Conservation (phyloP, 345 rosid genomes). For the Physaria fendleri region DNA sequence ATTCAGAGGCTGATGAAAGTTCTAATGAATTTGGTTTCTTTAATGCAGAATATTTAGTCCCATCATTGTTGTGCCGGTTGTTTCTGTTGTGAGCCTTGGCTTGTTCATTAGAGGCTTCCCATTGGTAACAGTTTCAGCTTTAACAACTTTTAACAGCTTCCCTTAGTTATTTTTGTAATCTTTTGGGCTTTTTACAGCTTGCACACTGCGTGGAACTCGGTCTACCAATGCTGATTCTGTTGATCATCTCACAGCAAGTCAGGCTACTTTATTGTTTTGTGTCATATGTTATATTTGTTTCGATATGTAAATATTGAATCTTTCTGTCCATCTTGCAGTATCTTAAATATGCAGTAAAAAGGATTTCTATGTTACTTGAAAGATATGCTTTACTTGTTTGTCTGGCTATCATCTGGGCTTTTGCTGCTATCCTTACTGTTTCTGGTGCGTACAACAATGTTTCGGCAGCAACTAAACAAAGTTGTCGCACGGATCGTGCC, state of each 20-base stretch:
- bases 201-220: conserved; percentile 90
- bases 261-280: not conserved
- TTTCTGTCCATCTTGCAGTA: conserved; percentile 44
- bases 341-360: conserved; percentile 37
- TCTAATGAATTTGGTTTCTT: not conserved
- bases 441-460: conserved; percentile 92
- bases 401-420: conserved; percentile 76
- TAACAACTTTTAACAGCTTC: not conserved
- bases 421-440: conserved; percentile 86
- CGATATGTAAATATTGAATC: not conserved
- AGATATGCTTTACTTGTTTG: conserved; percentile 83
- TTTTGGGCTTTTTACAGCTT: conserved; percentile 48
- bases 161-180: not conserved
- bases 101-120: conserved; percentile 86
- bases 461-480: conserved; percentile 45
- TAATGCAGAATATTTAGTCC: conserved; percentile 63
- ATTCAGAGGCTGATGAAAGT: not conserved
- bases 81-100: conserved; percentile 76
- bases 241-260: conserved; percentile 71
- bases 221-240: conserved; percentile 85
- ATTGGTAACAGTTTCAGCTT: conserved; percentile 47
- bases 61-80: conserved; percentile 65
- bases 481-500: conserved; percentile 76
- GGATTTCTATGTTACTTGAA: conserved; percentile 44
- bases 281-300: not conserved